Conservation (phyloP, 2,329 filamentous ascomycete genomes). For the Epichloe sylvatica region DNA sequence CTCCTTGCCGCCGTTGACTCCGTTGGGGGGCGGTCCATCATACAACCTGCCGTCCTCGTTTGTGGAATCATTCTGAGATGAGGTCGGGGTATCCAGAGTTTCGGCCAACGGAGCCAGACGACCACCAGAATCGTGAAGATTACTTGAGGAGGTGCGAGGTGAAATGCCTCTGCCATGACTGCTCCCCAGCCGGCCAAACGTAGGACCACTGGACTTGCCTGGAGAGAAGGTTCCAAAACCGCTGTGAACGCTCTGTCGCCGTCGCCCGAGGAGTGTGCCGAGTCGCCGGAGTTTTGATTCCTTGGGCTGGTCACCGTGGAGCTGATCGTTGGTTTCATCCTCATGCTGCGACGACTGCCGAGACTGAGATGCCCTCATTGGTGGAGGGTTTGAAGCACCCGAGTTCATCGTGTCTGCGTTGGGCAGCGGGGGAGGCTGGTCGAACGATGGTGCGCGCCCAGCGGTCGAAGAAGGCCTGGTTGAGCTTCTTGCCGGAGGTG, state of each 20-base stretch:
- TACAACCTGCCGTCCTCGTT: constrained; percentile 18
- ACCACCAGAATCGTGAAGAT: constrained; percentile 39
- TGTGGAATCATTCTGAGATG: constrained; percentile 14
- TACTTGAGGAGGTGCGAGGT: constrained; percentile 44
- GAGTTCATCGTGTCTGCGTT: constrained; percentile 1
- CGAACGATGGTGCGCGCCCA: constrained; percentile 6
- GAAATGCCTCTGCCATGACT: constrained; percentile 47
- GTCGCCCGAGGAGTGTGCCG: constrained; percentile 51
- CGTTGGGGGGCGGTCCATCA: constrained; percentile 32
- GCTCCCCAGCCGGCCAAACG: constrained; percentile 50
- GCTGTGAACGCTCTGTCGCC: constrained; percentile 52
- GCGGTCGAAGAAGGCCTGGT: constrained; percentile 26
- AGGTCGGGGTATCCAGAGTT: constrained; percentile 30
- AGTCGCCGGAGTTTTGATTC: constrained; percentile 49
- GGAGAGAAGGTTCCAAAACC: constrained; percentile 45
- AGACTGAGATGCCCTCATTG: constrained; percentile 2
- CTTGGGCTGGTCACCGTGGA: constrained; percentile 6
- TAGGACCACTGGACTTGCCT: constrained; percentile 31
- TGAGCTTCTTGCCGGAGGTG: constrained; percentile 24
- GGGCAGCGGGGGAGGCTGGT: constrained; percentile 2
- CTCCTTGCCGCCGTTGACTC: constrained; percentile 22
- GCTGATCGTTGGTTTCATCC: constrained; percentile 4
- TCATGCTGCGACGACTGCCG: constrained; percentile 4
- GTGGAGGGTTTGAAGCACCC: constrained; percentile 2
- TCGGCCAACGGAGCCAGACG: constrained; percentile 45